phyloP scores from a whole-genome alignment of 768 basidiomycete genomes.

The Hydnomerulius pinastri region DNA sequence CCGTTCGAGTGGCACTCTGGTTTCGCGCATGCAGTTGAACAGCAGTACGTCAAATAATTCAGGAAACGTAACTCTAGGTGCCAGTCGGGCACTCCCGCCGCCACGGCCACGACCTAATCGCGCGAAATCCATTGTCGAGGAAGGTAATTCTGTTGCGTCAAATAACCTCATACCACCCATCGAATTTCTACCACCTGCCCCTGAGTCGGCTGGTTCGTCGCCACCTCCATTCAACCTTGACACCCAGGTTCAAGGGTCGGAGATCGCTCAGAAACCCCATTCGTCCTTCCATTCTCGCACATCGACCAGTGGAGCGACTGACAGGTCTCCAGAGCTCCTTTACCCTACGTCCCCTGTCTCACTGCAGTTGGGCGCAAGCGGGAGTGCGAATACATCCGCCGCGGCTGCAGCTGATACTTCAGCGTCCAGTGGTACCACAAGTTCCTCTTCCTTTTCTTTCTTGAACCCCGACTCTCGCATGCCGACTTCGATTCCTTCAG shows the following conservation, averaged over 20 bases:
- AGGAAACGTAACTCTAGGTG: background rate
- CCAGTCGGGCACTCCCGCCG: background rate
- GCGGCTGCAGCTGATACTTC: background rate
- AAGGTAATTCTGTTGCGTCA: background rate
- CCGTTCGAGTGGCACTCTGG: constrained; percentile 19
- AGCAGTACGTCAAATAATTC: background rate
- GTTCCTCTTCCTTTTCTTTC: background rate
- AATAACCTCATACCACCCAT: constrained; percentile 34
- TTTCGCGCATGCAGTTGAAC: constrained; percentile 26
- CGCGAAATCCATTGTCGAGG: background rate
- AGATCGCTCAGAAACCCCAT: background rate
- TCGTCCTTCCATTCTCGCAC: background rate
- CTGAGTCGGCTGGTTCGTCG: constrained; percentile 13
- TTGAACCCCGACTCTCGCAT: background rate
- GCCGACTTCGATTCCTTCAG: background rate
- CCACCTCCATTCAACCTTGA: constrained; percentile 12
- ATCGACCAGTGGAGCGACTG: background rate
- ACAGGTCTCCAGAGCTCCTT: background rate
- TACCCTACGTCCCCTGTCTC: background rate
- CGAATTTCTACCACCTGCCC: constrained; percentile 20
- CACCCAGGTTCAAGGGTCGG: constrained; percentile 3
- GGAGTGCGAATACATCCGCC: background rate
- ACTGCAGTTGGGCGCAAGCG: background rate
- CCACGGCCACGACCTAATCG: background rate
- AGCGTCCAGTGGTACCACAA: background rate